phyloP scores from a whole-genome alignment of 1,284 basidiomycete species.

The Boletus smithii region DNA sequence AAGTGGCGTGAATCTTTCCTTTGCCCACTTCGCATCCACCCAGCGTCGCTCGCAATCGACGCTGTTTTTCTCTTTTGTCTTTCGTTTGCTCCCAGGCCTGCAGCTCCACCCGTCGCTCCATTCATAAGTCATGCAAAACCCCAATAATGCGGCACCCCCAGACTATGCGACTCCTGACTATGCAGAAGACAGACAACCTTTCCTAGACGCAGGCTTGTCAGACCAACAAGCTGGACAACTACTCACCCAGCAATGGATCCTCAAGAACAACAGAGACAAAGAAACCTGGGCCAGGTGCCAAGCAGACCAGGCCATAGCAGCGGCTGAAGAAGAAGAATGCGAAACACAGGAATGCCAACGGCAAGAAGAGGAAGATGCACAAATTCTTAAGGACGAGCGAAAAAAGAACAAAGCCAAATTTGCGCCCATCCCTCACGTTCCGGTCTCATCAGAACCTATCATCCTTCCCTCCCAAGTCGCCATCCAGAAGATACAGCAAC shows the following conservation, averaged over 20 bases:
- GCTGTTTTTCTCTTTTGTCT: too few relatives aligned
- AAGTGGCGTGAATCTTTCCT: too few relatives aligned
- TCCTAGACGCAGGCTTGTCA: not conserved
- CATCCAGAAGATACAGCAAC: not conserved
- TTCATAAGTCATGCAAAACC: too few relatives aligned
- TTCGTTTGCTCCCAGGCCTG: too few relatives aligned
- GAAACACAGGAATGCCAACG: not conserved
- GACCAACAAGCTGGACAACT: not conserved
- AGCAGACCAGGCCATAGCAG: not conserved
- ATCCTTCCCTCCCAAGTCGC: not conserved
- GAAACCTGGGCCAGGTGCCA: not conserved
- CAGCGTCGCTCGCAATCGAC: too few relatives aligned
- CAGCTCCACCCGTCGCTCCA: too few relatives aligned
- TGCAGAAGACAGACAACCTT: not conserved
- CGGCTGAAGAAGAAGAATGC: not conserved
- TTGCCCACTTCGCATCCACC: too few relatives aligned
- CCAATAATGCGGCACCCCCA: too few relatives aligned
- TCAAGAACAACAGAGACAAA: not conserved
- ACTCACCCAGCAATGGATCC: not conserved
- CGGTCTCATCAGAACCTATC: not conserved
- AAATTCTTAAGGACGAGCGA: not conserved
- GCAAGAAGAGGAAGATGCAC: not conserved
- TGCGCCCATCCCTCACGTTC: not conserved
- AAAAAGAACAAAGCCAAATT: not conserved
- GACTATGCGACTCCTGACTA: too few relatives aligned